phyloP scores from a whole-genome alignment of 2,329 filamentous ascomycete genomes.

The Fusarium sacchari region DNA sequence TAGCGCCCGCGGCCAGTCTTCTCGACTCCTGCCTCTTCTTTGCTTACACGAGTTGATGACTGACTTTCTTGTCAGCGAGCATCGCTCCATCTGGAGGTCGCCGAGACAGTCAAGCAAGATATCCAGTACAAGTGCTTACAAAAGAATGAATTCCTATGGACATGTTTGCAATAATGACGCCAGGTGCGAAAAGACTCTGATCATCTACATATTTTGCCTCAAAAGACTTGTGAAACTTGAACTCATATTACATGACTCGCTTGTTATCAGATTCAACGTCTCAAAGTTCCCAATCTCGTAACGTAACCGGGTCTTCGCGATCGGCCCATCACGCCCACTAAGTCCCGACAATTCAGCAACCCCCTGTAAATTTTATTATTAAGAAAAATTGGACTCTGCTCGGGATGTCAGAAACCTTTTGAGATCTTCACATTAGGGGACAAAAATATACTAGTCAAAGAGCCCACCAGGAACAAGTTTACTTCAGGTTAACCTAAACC shows the following conservation, averaged over 20 bases:
- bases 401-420: neutral
- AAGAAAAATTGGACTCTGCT: neutral
- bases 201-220: neutral
- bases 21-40: neutral
- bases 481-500: neutral
- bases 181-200: neutral
- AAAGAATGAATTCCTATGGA: neutral
- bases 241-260: conserved; percentile 30
- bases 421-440: neutral
- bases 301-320: conserved; percentile 29
- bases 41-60: conserved; percentile 7
- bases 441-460: neutral
- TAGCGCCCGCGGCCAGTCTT: conserved; percentile 3
- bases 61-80: conserved; percentile 23
- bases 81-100: conserved; percentile 10
- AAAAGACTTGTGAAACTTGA: conserved; percentile 2
- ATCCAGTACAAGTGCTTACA: conserved; percentile 22
- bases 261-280: conserved; percentile 28
- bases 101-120: neutral
- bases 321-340: conserved; percentile 31
- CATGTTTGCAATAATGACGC: neutral
- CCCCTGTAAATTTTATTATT: conserved; percentile 23
- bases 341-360: conserved; percentile 17
- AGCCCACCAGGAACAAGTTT: neutral
- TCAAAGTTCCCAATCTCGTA: conserved; percentile 26